phyloP scores from a whole-genome alignment of 2,329 filamentous ascomycete species.

The Fulvia fulva region DNA sequence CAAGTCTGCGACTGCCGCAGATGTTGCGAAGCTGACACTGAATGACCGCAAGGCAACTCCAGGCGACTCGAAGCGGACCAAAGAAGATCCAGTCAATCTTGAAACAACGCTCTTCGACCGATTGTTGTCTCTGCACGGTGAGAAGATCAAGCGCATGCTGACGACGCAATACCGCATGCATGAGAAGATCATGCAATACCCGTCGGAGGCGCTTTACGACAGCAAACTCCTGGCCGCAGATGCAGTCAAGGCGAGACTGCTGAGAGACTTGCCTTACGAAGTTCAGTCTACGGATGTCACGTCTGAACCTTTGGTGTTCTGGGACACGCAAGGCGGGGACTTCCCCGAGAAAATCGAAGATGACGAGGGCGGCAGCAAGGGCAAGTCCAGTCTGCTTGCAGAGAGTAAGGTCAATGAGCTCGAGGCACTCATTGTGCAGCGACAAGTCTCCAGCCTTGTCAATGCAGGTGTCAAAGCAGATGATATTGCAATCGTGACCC shows the following conservation, averaged over 20 bases:
- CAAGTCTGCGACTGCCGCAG: slow-evolving; percentile 27
- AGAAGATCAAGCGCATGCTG: slow-evolving; percentile 85
- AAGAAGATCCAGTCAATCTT: slow-evolving; percentile 48
- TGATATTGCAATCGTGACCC: slow-evolving; percentile 90
- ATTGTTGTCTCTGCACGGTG: slow-evolving; percentile 74
- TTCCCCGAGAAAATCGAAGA: slow-evolving; percentile 68
- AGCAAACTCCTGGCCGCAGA: slow-evolving; percentile 76
- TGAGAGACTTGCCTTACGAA: slow-evolving; percentile 73
- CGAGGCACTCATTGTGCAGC: slow-evolving; percentile 75
- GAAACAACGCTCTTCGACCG: slow-evolving; percentile 94
- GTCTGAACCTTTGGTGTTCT: slow-evolving; percentile 81
- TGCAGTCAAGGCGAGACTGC: slow-evolving; percentile 67
- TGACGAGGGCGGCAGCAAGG: slow-evolving; percentile 55
- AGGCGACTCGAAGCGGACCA: slow-evolving; percentile 28
- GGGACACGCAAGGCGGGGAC: slow-evolving; percentile 93
- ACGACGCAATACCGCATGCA: slow-evolving; percentile 99
- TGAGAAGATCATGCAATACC: slow-evolving; percentile 90
- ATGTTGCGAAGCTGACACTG: slow-evolving; percentile 3
- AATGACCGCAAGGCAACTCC: slow-evolving; percentile 9
- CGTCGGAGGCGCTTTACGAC: slow-evolving; percentile 83
- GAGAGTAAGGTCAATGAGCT: slow-evolving; percentile 90
- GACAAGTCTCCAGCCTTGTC: slow-evolving; percentile 74
- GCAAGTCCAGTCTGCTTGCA: slow-evolving; percentile 54
- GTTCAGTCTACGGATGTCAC: slow-evolving; percentile 83
- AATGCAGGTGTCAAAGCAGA: slow-evolving; percentile 72